Conservation (phyloP, 108 stramenopile genomes). For the Fragilaria radians region DNA sequence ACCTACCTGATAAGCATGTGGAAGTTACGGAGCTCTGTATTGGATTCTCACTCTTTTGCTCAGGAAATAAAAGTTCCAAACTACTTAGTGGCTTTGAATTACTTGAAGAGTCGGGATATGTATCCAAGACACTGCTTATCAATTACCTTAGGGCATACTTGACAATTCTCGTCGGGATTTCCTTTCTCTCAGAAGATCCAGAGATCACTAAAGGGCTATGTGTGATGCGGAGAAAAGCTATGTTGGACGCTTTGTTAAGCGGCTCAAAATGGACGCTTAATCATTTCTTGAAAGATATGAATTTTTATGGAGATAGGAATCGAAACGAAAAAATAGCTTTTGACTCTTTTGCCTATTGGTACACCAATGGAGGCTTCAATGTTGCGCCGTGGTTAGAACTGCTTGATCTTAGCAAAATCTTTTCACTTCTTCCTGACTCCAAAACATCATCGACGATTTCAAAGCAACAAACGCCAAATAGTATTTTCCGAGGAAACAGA, state of each 20-base stretch:
- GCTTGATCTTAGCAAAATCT: slow-evolving; percentile 78
- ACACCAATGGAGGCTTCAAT: slow-evolving; percentile 78
- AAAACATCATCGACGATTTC: neutral
- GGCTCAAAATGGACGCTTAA: slow-evolving; percentile 78
- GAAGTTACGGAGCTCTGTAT: slow-evolving; percentile 70
- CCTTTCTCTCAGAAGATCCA: slow-evolving; percentile 38
- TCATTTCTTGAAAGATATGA: slow-evolving; percentile 54
- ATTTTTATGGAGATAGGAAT: neutral
- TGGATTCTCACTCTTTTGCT: slow-evolving; percentile 78
- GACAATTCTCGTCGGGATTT: slow-evolving; percentile 75
- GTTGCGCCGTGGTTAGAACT: slow-evolving; percentile 91
- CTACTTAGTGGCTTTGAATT: slow-evolving; percentile 70
- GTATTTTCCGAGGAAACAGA: neutral
- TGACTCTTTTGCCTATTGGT: slow-evolving; percentile 86
- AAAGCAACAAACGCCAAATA: neutral
- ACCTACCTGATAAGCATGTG: slow-evolving; percentile 27
- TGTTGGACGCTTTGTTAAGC: slow-evolving; percentile 64
- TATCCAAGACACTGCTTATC: slow-evolving; percentile 55
- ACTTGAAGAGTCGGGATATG: slow-evolving; percentile 47
- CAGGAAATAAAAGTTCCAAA: slow-evolving; percentile 83
- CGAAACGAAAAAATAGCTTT: slow-evolving; percentile 36
- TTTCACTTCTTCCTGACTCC: slow-evolving; percentile 47
- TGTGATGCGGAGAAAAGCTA: slow-evolving; percentile 24
- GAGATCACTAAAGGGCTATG: slow-evolving; percentile 29
- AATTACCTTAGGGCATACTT: slow-evolving; percentile 76